A percentile compares a stretch with the other conserved stretches of the same genome.
phyloP scores from a whole-genome alignment of 1,284 basidiomycete species.

The Coniferiporia weirii region DNA sequence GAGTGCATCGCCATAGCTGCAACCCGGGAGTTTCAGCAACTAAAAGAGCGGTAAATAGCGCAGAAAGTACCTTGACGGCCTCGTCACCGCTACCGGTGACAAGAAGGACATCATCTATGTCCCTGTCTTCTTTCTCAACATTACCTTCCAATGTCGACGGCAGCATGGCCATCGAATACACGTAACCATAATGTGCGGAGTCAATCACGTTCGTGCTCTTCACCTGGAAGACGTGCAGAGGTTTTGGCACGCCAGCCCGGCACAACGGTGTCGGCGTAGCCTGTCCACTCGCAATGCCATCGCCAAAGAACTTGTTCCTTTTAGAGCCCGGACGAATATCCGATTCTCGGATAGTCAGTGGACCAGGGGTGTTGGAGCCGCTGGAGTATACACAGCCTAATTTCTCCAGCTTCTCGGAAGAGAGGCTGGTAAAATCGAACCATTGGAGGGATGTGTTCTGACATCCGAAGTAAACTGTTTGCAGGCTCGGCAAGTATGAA shows the following conservation, averaged over 20 bases:
- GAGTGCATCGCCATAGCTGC: conserved; percentile 71
- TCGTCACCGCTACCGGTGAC: conserved; percentile 88
- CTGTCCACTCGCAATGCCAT: conserved; percentile 20
- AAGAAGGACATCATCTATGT: conserved; percentile 45
- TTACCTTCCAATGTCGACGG: conserved; percentile 37
- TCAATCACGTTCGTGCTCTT: conserved; percentile 68
- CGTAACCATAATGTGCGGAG: conserved; percentile 91
- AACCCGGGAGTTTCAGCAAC: conserved; percentile 2
- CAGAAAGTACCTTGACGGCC: conserved; percentile 62
- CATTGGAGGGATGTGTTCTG: conserved; percentile 89
- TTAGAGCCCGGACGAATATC: conserved; percentile 33
- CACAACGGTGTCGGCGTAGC: conserved; percentile 14
- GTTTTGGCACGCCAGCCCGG: conserved; percentile 27
- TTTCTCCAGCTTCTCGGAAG: neutral
- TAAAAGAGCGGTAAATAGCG: conserved; percentile 8
- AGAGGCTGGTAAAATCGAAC: conserved; percentile 54
- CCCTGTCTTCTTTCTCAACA: conserved; percentile 29
- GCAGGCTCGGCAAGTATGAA: conserved; percentile 66
- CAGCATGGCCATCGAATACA: conserved; percentile 79
- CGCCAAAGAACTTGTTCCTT: conserved; percentile 75
- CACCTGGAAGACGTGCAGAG: conserved; percentile 43
- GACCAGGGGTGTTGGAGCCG: neutral
- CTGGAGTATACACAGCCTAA: neutral
- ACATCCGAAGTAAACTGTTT: conserved; percentile 83
- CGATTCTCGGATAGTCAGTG: conserved; percentile 4